Percentiles rank a stretch among this genome's conserved stretches.
Conservation (phyloP, 805 yeast genomes). For the Spathaspora hagerdaliae region DNA sequence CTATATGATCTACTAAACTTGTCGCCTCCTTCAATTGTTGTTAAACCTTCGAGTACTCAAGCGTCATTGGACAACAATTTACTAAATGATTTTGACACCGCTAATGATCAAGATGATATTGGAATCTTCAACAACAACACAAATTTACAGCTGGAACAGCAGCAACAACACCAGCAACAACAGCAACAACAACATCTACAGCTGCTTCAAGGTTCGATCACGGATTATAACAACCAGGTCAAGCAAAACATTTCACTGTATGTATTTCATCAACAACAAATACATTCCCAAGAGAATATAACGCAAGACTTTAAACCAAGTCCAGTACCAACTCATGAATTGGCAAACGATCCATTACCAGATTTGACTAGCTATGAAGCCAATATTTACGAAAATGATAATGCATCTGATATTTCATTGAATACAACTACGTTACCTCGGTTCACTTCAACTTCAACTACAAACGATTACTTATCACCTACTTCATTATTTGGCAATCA, state of each 20-base stretch:
- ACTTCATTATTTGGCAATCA: slow-evolving; percentile 1
- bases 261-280: slow-evolving; percentile 1
- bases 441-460: slow-evolving; percentile 8
- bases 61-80: slow-evolving; percentile 1
- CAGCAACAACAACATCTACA: neutral
- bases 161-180: neutral
- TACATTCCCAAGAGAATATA: slow-evolving; percentile 1
- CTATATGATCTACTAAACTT: slow-evolving; percentile 27
- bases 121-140: neutral
- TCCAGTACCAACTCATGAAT: neutral
- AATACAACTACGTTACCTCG: neutral
- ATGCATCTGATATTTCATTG: slow-evolving; percentile 2
- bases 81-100: neutral
- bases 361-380: neutral
- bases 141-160: slow-evolving; percentile 7
- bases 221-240: neutral
- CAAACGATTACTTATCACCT: slow-evolving; percentile 11
- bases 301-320: neutral
- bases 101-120: neutral
- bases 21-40: slow-evolving; percentile 19
- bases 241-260: neutral
- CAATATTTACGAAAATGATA: neutral
- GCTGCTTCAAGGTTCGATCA: neutral
- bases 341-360: neutral
- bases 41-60: neutral